A percentile compares a stretch with the other conserved stretches of the same genome.
Conservation (phyloP, 2,329 filamentous ascomycete genomes). For the Alternaria conjuncta region DNA sequence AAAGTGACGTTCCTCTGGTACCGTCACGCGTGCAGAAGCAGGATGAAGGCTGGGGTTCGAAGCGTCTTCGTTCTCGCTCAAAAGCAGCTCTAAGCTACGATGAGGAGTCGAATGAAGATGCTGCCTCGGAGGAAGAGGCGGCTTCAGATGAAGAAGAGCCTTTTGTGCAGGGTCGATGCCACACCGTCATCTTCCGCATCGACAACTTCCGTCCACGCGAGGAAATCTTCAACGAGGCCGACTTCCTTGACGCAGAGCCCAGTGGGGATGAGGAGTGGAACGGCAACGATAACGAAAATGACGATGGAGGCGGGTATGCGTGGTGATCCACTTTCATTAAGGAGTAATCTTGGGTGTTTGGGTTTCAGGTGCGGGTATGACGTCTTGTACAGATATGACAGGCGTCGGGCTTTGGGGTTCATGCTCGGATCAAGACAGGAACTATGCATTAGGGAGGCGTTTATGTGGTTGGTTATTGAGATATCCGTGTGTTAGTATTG, state of each 20-base stretch:
- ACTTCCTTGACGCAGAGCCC: constrained; percentile 70
- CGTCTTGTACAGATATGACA: background rate
- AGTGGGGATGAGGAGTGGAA: constrained; percentile 66
- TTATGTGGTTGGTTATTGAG: constrained; percentile 9
- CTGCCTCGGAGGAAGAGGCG: constrained; percentile 23
- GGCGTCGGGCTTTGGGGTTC: background rate
- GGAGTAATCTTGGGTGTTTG: background rate
- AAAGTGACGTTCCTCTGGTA: constrained; percentile 40
- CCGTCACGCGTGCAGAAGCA: constrained; percentile 21
- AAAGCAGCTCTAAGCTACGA: constrained; percentile 35
- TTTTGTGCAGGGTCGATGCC: constrained; percentile 72
- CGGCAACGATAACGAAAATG: constrained; percentile 59
- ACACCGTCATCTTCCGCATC: constrained; percentile 72
- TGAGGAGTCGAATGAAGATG: constrained; percentile 38
- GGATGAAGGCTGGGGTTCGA: constrained; percentile 38
- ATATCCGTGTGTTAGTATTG: constrained; percentile 23
- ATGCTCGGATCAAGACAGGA: background rate
- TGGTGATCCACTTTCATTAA: constrained; percentile 22
- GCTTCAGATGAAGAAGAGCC: constrained; percentile 21
- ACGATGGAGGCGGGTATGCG: constrained; percentile 46
- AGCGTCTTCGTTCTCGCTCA: constrained; percentile 39
- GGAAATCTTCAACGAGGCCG: constrained; percentile 71
- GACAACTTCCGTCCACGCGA: constrained; percentile 78
- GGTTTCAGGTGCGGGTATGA: background rate
- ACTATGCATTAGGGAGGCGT: constrained; percentile 28